Evolutionary conservation across 2,329 filamentous ascomycete genomes (phyloP).

Genomic region (Fonsecaea multimorphosa): DNA sequence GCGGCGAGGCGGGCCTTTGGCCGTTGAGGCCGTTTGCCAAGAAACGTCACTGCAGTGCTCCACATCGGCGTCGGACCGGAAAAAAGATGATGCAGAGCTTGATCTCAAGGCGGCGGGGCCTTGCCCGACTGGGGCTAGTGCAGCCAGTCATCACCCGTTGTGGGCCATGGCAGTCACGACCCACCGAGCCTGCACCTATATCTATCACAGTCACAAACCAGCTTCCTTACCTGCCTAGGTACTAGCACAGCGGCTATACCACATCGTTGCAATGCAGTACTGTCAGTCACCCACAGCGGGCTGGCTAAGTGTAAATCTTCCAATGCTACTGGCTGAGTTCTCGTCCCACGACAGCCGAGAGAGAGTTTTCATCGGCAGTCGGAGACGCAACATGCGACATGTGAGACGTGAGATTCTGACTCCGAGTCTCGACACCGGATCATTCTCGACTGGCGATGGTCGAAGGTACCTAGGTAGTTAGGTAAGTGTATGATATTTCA

Average conservation of each 20-base stretch:
- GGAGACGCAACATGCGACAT: background rate
- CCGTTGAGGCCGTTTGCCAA: background rate
- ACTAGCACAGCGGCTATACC: too few species aligned
- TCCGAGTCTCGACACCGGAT: background rate
- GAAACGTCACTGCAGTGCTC: background rate
- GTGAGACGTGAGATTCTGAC: background rate
- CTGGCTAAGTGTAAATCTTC: too few species aligned
- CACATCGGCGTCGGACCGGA: background rate
- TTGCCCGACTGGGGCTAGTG: too few species aligned
- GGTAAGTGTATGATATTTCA: background rate
- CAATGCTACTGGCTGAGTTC: too few species aligned
- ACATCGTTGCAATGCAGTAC: too few species aligned
- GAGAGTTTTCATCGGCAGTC: background rate
- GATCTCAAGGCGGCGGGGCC: too few species aligned
- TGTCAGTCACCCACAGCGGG: too few species aligned
- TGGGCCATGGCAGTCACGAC: background rate
- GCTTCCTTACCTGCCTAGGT: too few species aligned
- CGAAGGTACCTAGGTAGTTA: too few species aligned
- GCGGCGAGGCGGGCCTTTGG: background rate
- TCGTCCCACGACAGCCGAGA: background rate
- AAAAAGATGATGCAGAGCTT: background rate
- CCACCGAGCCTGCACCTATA: too few species aligned
- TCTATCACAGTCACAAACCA: too few species aligned
- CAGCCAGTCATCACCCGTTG: too few species aligned
- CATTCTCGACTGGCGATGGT: background rate